These are phyloP conservation scores for Alternaria incomplexa DNA, from an alignment of 2,329 filamentous ascomycete species.

Conservation along the genomic window DNA sequence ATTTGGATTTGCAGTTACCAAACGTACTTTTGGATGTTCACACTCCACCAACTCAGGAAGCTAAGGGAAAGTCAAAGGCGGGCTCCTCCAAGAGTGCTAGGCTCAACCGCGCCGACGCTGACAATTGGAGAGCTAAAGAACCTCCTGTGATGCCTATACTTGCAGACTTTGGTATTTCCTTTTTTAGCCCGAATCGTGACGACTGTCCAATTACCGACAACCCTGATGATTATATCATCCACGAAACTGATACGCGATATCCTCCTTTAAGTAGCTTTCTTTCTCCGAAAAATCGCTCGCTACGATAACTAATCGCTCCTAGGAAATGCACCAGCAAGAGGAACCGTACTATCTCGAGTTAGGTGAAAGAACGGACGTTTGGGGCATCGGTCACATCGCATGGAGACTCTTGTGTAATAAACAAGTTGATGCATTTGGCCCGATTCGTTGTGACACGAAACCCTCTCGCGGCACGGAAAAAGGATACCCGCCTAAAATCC, in stretches of 20 bases:
- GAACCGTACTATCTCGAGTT: not conserved
- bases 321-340: not conserved
- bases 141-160: not conserved
- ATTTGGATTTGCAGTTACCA: not conserved
- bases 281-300: not conserved
- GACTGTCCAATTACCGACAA: not conserved
- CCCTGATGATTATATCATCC: not conserved
- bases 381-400: not conserved
- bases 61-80: not conserved
- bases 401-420: not conserved
- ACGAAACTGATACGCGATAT: not conserved
- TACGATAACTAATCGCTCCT: not conserved
- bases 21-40: not conserved
- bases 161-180: constrained; percentile 1
- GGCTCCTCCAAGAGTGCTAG: not conserved
- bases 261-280: not conserved
- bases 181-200: not conserved
- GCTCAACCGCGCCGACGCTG: not conserved
- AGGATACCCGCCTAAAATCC: not conserved
- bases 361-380: constrained; percentile 1
- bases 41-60: not conserved
- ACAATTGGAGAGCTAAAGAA: not conserved
- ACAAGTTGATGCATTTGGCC: not conserved
- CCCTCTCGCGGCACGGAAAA: not conserved
- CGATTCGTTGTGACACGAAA: not conserved